Percentiles rank a stretch among this genome's conserved stretches.
These are phyloP conservation scores for Aspergillus ostianus DNA, from an alignment of 495 filamentous ascomycete species.

Conservation along the genomic window DNA sequence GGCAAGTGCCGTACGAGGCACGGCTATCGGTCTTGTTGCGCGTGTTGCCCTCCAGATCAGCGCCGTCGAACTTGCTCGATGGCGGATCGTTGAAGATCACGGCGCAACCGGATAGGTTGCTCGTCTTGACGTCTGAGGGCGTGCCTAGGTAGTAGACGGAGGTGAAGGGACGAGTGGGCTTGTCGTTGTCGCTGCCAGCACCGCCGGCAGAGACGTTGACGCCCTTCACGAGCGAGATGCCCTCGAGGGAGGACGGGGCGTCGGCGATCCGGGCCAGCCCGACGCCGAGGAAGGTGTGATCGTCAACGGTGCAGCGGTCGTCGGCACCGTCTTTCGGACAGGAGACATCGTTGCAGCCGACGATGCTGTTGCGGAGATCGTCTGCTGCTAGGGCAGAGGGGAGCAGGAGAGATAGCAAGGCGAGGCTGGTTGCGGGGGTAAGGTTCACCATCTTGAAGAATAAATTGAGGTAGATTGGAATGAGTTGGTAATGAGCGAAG, in stretches of 20 bases:
- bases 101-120: conserved; percentile 11
- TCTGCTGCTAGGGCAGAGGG: neutral
- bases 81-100: conserved; percentile 16
- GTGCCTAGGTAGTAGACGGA: conserved; percentile 18
- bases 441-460: neutral
- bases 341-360: conserved; percentile 16
- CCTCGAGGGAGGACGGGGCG: conserved; percentile 9
- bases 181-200: conserved; percentile 1
- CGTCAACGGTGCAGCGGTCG: conserved; percentile 14
- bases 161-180: conserved; percentile 7
- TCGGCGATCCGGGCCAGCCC: conserved; percentile 15
- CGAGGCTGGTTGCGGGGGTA: neutral
- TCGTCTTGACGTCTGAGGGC: conserved; percentile 1
- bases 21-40: conserved; percentile 8
- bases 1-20: conserved; percentile 14
- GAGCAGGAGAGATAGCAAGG: neutral
- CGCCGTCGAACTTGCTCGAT: neutral
- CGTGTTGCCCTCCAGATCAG: neutral
- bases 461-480: too few relatives aligned
- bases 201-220: conserved; percentile 12
- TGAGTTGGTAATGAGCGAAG: neutral
- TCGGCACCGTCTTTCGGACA: conserved; percentile 12
- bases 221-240: conserved; percentile 20
- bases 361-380: conserved; percentile 6
- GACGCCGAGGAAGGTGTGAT: conserved; percentile 15